Base-by-base conservation (phyloP, 106 monocot genomes). In the Dendrobium nobile region DNA sequence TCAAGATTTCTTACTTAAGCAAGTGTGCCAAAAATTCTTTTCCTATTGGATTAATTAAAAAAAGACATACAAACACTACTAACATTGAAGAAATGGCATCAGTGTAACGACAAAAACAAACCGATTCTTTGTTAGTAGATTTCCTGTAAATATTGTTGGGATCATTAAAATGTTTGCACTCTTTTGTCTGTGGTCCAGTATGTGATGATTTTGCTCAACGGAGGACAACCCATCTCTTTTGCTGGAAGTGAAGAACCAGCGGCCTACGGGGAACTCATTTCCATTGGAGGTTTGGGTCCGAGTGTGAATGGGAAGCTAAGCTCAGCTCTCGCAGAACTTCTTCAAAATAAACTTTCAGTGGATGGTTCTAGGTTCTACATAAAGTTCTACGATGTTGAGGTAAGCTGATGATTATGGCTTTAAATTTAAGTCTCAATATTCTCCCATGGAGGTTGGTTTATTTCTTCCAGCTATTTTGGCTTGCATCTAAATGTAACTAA, bases 331-430 rank as follows among this genome's bases (percentile, higher is more conserved):
- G 92, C 94, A 15, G 94, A 94, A 20, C 91, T 97, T 79, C 94
- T 97, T 74, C 82, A 94, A 83, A 88, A 92, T 70, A 97, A 94
- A 82, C 90, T 97, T 19, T 87, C 90, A 10, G 44, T 97, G 1
- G 84, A 85, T 43, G 82, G 81, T 64, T 94, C 94, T n/a, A 84
- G 94, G 15, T 97, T 97, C 67, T 97, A 97, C 43, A 90, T 94
- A 84, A 97, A 94, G 84, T 97, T 97, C 68, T 88, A 89, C 55
- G 97, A 94, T 77, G 88, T 87, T 17, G 81, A 97, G 96, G 92
- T 92, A 64, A 77, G 13, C 26, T 15, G 74, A 3, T 74, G 42
- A 4, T 74, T 74, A 17, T 18, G 16, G 17, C 33, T n/a, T 43
- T 18, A 19, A 42, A 5, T n/a, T 43, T 18, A 19, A 42, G 18